Evolutionary conservation across 1,284 basidiomycete species (phyloP), one percentile per base, ranked within the genome.

Genomic region (Fomitopsis palustris): DNA sequence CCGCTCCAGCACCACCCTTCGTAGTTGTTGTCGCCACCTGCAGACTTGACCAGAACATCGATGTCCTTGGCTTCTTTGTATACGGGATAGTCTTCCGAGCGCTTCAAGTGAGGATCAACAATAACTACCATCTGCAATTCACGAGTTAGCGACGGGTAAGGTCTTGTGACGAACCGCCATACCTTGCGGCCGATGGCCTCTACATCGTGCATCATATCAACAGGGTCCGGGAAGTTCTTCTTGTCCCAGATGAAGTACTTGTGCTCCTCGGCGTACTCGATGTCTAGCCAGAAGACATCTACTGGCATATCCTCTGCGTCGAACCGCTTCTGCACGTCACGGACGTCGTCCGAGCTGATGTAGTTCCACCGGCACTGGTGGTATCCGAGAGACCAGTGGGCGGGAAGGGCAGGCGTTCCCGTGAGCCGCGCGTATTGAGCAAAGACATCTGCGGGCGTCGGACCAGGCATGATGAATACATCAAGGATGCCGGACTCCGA

Each of bases 311-410:
- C 93, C 38, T 90, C 90, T 65, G 94, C 90, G 64, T 98, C 96
- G 70, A 99, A 98, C 56, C 87, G 80, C 68, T 80, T 82, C 74
- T 95, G 90, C 7, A 98, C 95, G n/a, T 83, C 81, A 19, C 95
- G 82, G 5, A 99, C 83, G 71, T 99, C 97, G 12, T 90, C 86
- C 53, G 93, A 90, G 71, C 88, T 93, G 64, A 97, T 82, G 70
- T 99, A 99, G 75, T 99, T 99, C 97, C 97, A 99, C 49, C 97
- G 82, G 74, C 95, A 98, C 73, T 99, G 96, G 75, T 99, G 96
- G 72, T 99, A 96, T 0, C 89, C 96, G 55, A 98, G 82, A 29
- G 94, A 86, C 85, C 95, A 98, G 53, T 93, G 85, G 3, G 95
- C 90, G 0, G 97, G 97, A 17, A 99, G 79, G 1, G 89, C 87